Conservation (phyloP, 441 rosid genomes). For the Flueggea neowawraea region DNA sequence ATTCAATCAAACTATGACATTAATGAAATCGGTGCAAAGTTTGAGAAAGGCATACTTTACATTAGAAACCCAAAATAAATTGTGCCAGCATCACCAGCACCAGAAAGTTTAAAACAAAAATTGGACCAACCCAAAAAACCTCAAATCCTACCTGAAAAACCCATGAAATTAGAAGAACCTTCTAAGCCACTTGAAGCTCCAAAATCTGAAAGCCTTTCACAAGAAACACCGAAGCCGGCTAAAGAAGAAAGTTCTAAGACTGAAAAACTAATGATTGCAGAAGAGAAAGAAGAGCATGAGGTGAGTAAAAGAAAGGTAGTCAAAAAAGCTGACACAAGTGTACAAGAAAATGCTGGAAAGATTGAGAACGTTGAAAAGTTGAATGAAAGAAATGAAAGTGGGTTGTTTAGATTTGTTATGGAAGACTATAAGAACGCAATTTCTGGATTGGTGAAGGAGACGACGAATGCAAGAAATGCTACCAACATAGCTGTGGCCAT, state of each 20-base stretch:
- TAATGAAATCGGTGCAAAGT: constrained; percentile 42
- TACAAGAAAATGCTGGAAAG: constrained; percentile 10
- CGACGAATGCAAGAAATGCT: constrained; percentile 36
- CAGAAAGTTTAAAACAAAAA: not conserved
- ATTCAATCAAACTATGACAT: constrained; percentile 36
- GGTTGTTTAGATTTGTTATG: not conserved
- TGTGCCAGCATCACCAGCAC: constrained; percentile 1
- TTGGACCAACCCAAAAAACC: not conserved
- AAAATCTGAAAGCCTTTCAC: constrained; percentile 19
- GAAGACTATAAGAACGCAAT: constrained; percentile 25
- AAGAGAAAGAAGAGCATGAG: no score
- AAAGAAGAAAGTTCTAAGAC: constrained; percentile 2
- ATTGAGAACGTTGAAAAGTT: constrained; percentile 9
- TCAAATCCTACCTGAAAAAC: constrained; percentile 8
- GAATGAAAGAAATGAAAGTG: not conserved
- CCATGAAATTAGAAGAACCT: not conserved
- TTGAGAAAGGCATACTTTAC: constrained; percentile 36
- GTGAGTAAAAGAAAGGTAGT: no score
- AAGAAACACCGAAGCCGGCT: constrained; percentile 9
- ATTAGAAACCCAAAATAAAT: constrained; percentile 44
- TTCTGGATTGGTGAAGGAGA: constrained; percentile 23
- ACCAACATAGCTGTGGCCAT: constrained; percentile 34
- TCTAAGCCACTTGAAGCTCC: no score
- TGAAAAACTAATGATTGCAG: not conserved
- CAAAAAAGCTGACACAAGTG: not conserved